phyloP scores from a whole-genome alignment of 306 rosid genomes.

The Lathyrus tuberosus region DNA sequence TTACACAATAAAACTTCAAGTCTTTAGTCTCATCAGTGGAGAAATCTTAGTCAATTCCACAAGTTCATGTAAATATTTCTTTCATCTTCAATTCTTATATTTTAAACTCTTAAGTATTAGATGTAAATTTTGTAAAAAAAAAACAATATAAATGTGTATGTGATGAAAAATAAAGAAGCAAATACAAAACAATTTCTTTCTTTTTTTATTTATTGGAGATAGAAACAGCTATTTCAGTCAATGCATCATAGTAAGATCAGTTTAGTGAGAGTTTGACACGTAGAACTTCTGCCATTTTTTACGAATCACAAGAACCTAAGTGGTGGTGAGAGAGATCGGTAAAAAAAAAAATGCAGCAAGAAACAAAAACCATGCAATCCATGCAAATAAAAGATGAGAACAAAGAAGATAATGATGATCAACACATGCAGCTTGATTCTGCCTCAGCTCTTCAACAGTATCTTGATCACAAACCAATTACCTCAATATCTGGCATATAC shows the following conservation, averaged over 20 bases:
- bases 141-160: neutral
- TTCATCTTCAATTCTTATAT: neutral
- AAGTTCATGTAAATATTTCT: neutral
- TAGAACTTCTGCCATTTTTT: neutral
- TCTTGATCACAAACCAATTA: slow-evolving; percentile 57
- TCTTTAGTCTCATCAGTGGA: too few species aligned
- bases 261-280: slow-evolving; percentile 24
- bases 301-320: slow-evolving; percentile 32
- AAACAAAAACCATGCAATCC: slow-evolving; percentile 39
- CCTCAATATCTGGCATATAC: slow-evolving; percentile 55
- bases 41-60: too few species aligned
- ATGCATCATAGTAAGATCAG: too few species aligned
- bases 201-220: neutral
- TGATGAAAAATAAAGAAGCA: neutral
- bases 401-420: slow-evolving; percentile 1
- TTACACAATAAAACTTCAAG: too few species aligned
- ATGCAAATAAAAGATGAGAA: slow-evolving; percentile 24
- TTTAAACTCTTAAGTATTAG: too few species aligned
- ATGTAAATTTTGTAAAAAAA: neutral
- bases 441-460: slow-evolving; percentile 57
- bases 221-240: neutral
- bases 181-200: neutral
- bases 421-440: slow-evolving; percentile 37
- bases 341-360: neutral
- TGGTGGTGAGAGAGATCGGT: slow-evolving; percentile 2